phyloP scores from a whole-genome alignment of 1,139 yeast genomes.

The Taphrina confusa region DNA sequence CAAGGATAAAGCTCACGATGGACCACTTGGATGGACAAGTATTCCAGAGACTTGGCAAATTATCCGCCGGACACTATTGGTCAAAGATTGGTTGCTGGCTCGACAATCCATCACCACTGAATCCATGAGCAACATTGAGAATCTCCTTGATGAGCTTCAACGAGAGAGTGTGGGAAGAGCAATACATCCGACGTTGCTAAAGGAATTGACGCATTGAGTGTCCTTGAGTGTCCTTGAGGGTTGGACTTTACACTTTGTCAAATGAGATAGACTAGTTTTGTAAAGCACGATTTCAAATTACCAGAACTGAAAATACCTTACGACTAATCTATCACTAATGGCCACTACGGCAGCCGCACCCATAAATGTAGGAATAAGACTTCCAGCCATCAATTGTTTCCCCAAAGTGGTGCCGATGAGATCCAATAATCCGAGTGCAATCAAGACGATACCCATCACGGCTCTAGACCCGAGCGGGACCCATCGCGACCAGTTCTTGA shows the following conservation, averaged over 20 bases:
- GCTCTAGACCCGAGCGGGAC: slow-evolving; percentile 13
- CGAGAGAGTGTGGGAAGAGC: neutral
- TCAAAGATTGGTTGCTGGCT: slow-evolving; percentile 3
- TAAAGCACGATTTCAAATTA: neutral
- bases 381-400: neutral
- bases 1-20: neutral
- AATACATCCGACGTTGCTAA: neutral
- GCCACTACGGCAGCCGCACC: neutral
- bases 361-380: slow-evolving; percentile 17
- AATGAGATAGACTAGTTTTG: too few relatives aligned
- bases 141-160: neutral
- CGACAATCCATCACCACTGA: neutral
- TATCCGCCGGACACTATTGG: slow-evolving; percentile 2
- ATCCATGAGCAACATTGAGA: neutral
- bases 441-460: slow-evolving; percentile 4
- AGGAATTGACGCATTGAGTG: neutral
- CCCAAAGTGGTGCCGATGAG: slow-evolving; percentile 3
- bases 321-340: slow-evolving; percentile 7
- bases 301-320: slow-evolving; percentile 10
- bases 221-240: too few relatives aligned
- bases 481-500: slow-evolving; percentile 20
- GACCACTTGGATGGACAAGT: slow-evolving; percentile 23
- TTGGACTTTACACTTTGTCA: too few relatives aligned
- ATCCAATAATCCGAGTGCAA: slow-evolving; percentile 14
- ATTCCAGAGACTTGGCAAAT: slow-evolving; percentile 7